phyloP scores from a whole-genome alignment of 2,329 filamentous ascomycete genomes.

The Drechslerella dactyloides region DNA sequence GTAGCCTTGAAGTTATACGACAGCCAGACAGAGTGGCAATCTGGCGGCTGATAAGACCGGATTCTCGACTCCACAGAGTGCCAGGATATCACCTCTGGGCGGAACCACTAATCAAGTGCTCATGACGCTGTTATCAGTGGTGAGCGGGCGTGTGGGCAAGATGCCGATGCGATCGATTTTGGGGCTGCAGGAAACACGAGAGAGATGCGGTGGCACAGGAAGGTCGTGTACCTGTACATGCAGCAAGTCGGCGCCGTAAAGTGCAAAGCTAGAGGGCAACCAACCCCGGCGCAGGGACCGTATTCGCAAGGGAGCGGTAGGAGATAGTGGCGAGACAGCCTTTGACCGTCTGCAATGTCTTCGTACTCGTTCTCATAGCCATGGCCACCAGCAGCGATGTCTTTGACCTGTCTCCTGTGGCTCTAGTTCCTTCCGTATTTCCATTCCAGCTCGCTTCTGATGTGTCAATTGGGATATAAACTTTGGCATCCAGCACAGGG shows the following conservation, averaged over 20 bases:
- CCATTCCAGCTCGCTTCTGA: constrained; percentile 7
- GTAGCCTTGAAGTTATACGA: neutral
- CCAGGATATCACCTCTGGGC: constrained; percentile 13
- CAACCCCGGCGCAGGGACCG: neutral
- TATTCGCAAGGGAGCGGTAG: constrained; percentile 3
- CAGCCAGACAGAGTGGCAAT: constrained; percentile 6
- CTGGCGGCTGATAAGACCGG: constrained; percentile 20
- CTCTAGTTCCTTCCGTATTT: constrained; percentile 14
- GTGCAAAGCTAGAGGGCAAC: neutral
- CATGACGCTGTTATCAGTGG: constrained; percentile 8
- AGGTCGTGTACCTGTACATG: constrained; percentile 3
- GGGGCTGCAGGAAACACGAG: neutral
- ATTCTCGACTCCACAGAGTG: neutral
- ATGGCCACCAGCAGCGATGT: constrained; percentile 4
- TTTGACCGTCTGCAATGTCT: neutral
- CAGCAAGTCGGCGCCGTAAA: constrained; percentile 6
- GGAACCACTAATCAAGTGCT: constrained; percentile 21
- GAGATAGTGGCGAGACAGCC: constrained; percentile 37
- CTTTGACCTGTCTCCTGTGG: neutral
- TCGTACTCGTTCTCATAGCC: neutral
- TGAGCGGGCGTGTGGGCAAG: constrained; percentile 1
- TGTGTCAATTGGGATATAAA: neutral
- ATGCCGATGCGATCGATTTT: neutral
- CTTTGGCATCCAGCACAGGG: neutral
- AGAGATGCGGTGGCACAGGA: neutral